Base-by-base conservation (phyloP, 83 land plant species). In the Thuja plicata region DNA sequence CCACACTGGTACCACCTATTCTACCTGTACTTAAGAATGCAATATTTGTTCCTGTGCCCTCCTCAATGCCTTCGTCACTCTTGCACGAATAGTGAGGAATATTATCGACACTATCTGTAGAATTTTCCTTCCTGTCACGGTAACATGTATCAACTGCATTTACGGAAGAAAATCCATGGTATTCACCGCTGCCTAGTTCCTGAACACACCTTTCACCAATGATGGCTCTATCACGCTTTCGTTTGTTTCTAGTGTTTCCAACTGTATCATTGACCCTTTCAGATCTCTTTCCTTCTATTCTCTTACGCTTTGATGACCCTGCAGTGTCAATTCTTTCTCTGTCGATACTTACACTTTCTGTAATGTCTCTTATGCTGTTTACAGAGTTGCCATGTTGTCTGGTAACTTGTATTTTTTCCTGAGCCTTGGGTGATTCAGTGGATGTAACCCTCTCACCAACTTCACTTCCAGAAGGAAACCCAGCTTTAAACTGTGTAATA, bases 401-500 rank as follows among this genome's bases (percentile, higher is more conserved):
- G 16, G 62, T 87, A 30, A 84, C n/a, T 40, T 87, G 88, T 38
- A 48, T 40, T 70, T 15, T 37, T 43, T 2, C 82, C 16, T 55
- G 62, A 48, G 52, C 87, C 50, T 88, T 50, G 62, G 52, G 66
- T 41, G 87, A 84, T 19, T 76, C 62, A 8, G 24, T 80, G n/a
- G 86, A 78, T 60, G 71, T 43, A 66, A 62, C 79, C 62, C 35
- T 38, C 27, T 92, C 87, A 32, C 88, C 89, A 77, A 52, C 55
- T 27, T 87, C 76, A 48, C 88, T 71, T 43, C 80, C 86, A 86
- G 66, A 50, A 34, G 48, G 86, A 50, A 93, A 40, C 76, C 92
- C 88, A 88, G 93, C 87, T 86, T 95, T 91, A 55, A 92, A 78
- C 84, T 89, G 90, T 9, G 93, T 94, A 84, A 94, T 85, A 70